Evolutionary conservation across 768 basidiomycete species (phyloP).

Genomic region (Psilocybe cyanescens): DNA sequence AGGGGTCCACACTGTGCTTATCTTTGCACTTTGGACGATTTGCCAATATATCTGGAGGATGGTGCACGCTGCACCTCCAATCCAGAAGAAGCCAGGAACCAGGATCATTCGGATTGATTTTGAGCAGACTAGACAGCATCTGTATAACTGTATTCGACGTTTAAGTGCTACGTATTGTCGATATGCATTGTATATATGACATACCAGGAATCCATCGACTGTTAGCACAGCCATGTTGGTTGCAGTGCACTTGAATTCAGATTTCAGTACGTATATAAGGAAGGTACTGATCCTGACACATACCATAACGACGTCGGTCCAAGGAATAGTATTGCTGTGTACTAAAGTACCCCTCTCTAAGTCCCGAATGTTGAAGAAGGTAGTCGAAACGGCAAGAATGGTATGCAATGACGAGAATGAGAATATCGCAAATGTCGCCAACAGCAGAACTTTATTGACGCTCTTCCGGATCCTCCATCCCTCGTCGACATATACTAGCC

Average conservation of each 20-base stretch:
- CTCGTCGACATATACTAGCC: slow-evolving; percentile 10
- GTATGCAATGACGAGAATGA: slow-evolving; percentile 4
- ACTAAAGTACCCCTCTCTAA: neutral
- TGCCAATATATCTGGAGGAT: slow-evolving; percentile 14
- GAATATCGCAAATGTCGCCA: slow-evolving; percentile 4
- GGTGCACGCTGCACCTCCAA: slow-evolving; percentile 6
- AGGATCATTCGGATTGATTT: neutral
- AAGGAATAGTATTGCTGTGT: neutral
- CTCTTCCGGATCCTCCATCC: slow-evolving; percentile 10
- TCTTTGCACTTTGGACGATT: slow-evolving; percentile 1
- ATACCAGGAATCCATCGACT: slow-evolving; percentile 7
- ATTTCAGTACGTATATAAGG: neutral
- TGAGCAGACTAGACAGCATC: slow-evolving; percentile 9
- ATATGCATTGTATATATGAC: neutral
- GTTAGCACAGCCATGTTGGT: slow-evolving; percentile 4
- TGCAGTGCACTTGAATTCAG: neutral
- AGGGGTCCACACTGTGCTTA: slow-evolving; percentile 7
- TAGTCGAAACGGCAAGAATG: neutral
- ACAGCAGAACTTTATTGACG: neutral
- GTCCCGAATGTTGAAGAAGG: neutral
- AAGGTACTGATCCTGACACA: neutral
- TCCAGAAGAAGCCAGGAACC: slow-evolving; percentile 3
- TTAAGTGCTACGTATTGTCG: neutral
- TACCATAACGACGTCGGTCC: slow-evolving; percentile 9
- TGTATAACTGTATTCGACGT: neutral